Evolutionary conservation across 257 asterid species (phyloP), one percentile per base, ranked within the genome.

Genomic region (Primulina tabacum): DNA sequence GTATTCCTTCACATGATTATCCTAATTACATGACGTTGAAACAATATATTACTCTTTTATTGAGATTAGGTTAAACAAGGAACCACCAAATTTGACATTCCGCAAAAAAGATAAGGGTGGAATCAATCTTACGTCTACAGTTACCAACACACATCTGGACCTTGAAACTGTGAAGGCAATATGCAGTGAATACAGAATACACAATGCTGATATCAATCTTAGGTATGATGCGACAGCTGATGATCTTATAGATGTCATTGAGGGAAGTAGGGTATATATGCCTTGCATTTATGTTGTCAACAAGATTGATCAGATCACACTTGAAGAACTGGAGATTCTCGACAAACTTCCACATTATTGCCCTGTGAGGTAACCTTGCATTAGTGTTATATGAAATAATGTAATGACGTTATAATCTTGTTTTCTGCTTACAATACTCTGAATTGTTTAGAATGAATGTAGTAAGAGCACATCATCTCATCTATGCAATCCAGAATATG

Each of bases 291-390:
- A 94, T 47, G 99, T 69, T n/a, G 77, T 94, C 78, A 89, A 94
- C 81, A 91, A 94, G 84, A 91, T 91, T 66, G 99, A 94, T 87
- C 99, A 94, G 84, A 87, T 94, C 73, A 94, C 99, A 64, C 84
- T 94, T 72, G 99, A 91, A 79, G 97, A 94, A 82, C 89, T 94
- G 61, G 99, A 94, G 89, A 89, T 94, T 71, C 79, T 94, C 79
- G 97, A 94, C 81, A 94, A 89, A 76, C 96, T 91, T 82, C 99
- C 97, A 37, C 97, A 94, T 78, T 94, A 91, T 84, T 91, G 97
- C 78, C 97, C 99, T 43, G 68, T 94, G 83, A 94, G 99, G 99
- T 94, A 79, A 67, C 60, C 50, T 11, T 64, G 43, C 67, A 11
- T 55, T 75, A 53, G 4, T 5, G 60, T 64, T 56, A 14, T 47